phyloP scores from a whole-genome alignment of 139 green algal genomes.

The Coelastrella sp. region DNA sequence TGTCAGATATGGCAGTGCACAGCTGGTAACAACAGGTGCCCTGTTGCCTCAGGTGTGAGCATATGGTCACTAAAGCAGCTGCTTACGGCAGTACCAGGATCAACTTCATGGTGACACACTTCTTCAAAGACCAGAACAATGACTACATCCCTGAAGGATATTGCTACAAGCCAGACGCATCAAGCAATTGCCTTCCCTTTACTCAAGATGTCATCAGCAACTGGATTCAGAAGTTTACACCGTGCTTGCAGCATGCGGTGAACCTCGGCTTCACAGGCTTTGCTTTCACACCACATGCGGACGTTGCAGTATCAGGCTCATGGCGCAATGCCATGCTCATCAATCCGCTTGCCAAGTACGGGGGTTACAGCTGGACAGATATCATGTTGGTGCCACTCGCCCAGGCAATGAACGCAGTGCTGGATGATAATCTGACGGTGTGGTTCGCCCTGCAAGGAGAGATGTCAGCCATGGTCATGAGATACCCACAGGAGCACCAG shows the following conservation, averaged over 20 bases:
- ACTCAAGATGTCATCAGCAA: not conserved
- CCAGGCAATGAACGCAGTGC: conserved; percentile 18
- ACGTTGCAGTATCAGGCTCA: not conserved
- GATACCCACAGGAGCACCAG: conserved; percentile 44
- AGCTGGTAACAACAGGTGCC: not conserved
- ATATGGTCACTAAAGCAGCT: conserved; percentile 31
- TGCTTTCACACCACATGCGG: conserved; percentile 24
- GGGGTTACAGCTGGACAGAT: conserved; percentile 53
- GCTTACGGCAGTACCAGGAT: conserved; percentile 13
- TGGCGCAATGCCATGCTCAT: conserved; percentile 48
- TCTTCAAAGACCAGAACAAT: conserved; percentile 25
- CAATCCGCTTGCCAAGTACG: conserved; percentile 43
- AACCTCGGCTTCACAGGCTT: conserved; percentile 23
- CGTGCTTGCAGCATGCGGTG: conserved; percentile 42
- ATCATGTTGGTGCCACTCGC: conserved; percentile 61
- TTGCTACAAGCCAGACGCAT: conserved; percentile 15
- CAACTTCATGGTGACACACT: conserved; percentile 49
- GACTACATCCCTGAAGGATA: conserved; percentile 39
- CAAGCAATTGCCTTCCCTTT: not conserved
- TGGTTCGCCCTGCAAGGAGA: conserved; percentile 54
- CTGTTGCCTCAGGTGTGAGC: conserved; percentile 22
- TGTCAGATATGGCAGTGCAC: not conserved
- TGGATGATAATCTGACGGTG: conserved; percentile 7
- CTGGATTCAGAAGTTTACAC: conserved; percentile 16
- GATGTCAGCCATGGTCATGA: conserved; percentile 52